Base-by-base conservation (phyloP, 2,329 filamentous ascomycete genomes). In the Xylariales sp. region DNA sequence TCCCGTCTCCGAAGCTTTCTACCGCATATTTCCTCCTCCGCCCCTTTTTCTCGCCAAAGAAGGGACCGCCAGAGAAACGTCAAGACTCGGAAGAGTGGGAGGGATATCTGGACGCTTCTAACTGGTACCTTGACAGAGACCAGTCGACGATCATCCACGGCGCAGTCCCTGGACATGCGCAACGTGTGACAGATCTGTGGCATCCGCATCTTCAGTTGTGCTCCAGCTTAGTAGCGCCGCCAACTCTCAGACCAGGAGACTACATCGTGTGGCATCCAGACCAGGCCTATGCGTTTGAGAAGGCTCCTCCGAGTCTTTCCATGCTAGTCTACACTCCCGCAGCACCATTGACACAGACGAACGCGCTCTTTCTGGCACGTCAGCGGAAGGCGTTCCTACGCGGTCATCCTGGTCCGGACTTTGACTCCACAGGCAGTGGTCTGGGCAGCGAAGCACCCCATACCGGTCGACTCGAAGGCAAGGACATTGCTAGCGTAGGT, bases 181-280 rank as follows among this genome's bases (percentile, higher is more conserved):
- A 78, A 59, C 70, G 74, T 41, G 68, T 78, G 31, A 78, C 74
- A 1, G 74, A 76, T 51, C 65, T 69, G 9, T 78, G 74, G 74
- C 74, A 78, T 50, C 74, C 75, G 15, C 75, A 78, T 43, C 63
- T 78, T 10, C 64, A 71, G 53, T 65, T 78, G 33, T 66, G 71
- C 44, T 63, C 66, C 42, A 77, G 70, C 46, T 69, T 78, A 46
- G 66, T 78, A 43, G 73, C 73, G n/a, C 66, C 76, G 34, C 74
- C 74, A 3, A 73, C 70, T 8, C 57, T 78, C 31, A 70, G 71
- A 46, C 67, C 72, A 0, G 74, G 74, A 51, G 74, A 78, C 62
- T 78, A 78, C 53, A 73, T 78, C 46, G 60, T 78, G 49, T 78
- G 74, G 74, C 74, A 78, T 51, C 73, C 73, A 16, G 74, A 78